phyloP scores from a whole-genome alignment of 768 basidiomycete species.

The Pleurotus tuber-regium region DNA sequence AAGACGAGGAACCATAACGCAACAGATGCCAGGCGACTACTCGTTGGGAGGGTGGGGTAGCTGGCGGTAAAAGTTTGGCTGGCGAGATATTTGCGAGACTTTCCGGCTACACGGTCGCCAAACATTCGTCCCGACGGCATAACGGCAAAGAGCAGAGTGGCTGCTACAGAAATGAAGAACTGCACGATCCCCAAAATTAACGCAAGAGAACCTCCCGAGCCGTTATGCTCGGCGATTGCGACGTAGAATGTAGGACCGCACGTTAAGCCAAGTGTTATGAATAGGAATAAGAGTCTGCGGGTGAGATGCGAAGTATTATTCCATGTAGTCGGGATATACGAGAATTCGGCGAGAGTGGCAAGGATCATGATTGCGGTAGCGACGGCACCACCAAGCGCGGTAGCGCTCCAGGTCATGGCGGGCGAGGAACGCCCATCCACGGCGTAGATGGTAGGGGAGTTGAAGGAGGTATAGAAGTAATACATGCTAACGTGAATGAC shows the following conservation, averaged over 20 bases:
- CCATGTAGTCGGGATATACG: slow-evolving; percentile 98
- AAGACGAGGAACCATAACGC: slow-evolving; percentile 91
- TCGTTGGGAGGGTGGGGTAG: slow-evolving; percentile 68
- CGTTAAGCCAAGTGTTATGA: slow-evolving; percentile 88
- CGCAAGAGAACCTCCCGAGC: slow-evolving; percentile 66
- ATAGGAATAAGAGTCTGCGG: slow-evolving; percentile 84
- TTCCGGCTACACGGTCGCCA: slow-evolving; percentile 94
- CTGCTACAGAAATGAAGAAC: slow-evolving; percentile 88
- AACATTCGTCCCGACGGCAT: slow-evolving; percentile 99
- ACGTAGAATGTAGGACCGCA: slow-evolving; percentile 95
- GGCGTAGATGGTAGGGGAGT: slow-evolving; percentile 84
- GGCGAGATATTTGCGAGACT: slow-evolving; percentile 94
- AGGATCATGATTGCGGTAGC: slow-evolving; percentile 96
- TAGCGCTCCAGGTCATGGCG: slow-evolving; percentile 90
- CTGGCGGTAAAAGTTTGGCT: slow-evolving; percentile 98
- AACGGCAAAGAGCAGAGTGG: slow-evolving; percentile 83
- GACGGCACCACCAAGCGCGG: slow-evolving; percentile 92
- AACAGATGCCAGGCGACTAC: slow-evolving; percentile 75
- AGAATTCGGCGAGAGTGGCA: slow-evolving; percentile 93
- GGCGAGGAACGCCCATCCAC: slow-evolving; percentile 54
- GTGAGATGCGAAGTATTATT: slow-evolving; percentile 97
- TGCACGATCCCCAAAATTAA: slow-evolving; percentile 95
- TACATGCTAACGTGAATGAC: slow-evolving; percentile 94
- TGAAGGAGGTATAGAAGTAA: slow-evolving; percentile 96
- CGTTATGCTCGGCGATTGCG: slow-evolving; percentile 73